Base-by-base conservation (phyloP, 1,284 basidiomycete species). In the Apiotrichum sp. region DNA sequence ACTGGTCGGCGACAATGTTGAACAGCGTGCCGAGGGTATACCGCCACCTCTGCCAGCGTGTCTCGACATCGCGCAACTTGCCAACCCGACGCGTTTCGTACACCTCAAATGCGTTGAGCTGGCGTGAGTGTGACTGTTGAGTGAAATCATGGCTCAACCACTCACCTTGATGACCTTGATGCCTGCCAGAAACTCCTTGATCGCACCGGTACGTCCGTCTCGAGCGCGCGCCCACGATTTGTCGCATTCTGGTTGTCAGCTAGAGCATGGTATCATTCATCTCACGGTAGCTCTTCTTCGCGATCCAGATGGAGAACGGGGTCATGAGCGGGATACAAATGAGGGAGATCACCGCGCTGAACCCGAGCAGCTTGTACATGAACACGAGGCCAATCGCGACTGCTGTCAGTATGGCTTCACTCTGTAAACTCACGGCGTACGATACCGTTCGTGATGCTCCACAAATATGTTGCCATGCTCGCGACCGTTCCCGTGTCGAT, bases 141-240 rank as follows among this genome's bases (percentile, higher is more conserved):
- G 40, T 35, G 14, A 14, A 14, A 2, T 3, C 16, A 42, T 11
- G 3, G 6, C 11, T 9, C 7, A 48, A 8, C 16, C 53, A 11
- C 46, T 9, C 8, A 72, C 73, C 56, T 77, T 75, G 69, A 75
- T 73, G 10, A 73, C 73, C 53, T 74, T 75, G 61, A 73, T 68
- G 13, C 72, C 68, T 9, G 64, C 48, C 7, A 75, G 55, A 45
- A 74, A 67, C 60, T 76, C 74, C 48, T 74, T 74, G 52, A 75
- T 62, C 2, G 73, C 73, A 1, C 67, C 65, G 1, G 65, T 71
- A 9, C 73, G 59, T 0, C 68, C 70, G 58, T 76, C 74, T 16
- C 71, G 48, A 0, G 67, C 64, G 31, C 63, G 52, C 1, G 69
- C 64, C 65, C 71, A 70, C 4, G 64, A 62, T 43, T 63, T 65